Conservation (phyloP, 2,329 filamentous ascomycete species). For the Penicillium sp. region DNA sequence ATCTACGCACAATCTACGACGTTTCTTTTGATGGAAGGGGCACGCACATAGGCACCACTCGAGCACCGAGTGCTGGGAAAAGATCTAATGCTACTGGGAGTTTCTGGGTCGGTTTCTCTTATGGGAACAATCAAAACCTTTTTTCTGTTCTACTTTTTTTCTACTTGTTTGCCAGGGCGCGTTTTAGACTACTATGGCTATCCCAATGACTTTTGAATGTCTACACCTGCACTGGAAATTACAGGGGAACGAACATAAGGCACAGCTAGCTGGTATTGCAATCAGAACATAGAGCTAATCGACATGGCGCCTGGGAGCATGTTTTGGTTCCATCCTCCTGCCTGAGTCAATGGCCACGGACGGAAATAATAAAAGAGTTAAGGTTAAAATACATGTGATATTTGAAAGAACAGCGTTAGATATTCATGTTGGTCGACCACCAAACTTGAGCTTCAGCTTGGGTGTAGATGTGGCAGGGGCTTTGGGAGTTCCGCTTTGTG, state of each 20-base stretch:
- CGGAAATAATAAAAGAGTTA: conserved; percentile 17
- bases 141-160: conserved; percentile 18
- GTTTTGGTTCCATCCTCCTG: conserved; percentile 2
- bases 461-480: conserved; percentile 32
- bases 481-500: conserved; percentile 29
- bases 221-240: neutral
- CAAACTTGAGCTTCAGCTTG: conserved; percentile 46
- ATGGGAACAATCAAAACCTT: conserved; percentile 34
- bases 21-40: conserved; percentile 15
- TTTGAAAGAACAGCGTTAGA: conserved; percentile 8
- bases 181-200: conserved; percentile 5
- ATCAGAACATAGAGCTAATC: conserved; percentile 10
- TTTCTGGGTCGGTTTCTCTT: conserved; percentile 40
- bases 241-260: neutral
- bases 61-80: conserved; percentile 20
- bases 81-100: conserved; percentile 38
- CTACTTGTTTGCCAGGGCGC: conserved; percentile 4
- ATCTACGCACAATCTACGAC: conserved; percentile 15
- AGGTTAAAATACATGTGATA: conserved; percentile 20
- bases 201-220: conserved; percentile 1
- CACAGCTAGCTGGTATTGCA: conserved; percentile 14
- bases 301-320: conserved; percentile 18
- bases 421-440: conserved; percentile 33
- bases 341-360: conserved; percentile 1
- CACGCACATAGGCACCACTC: conserved; percentile 13